Evolutionary conservation across 352 stramenopile genomes (phyloP), one percentile per base, ranked within the genome.

Genomic region (Phytophthora cactorum): DNA sequence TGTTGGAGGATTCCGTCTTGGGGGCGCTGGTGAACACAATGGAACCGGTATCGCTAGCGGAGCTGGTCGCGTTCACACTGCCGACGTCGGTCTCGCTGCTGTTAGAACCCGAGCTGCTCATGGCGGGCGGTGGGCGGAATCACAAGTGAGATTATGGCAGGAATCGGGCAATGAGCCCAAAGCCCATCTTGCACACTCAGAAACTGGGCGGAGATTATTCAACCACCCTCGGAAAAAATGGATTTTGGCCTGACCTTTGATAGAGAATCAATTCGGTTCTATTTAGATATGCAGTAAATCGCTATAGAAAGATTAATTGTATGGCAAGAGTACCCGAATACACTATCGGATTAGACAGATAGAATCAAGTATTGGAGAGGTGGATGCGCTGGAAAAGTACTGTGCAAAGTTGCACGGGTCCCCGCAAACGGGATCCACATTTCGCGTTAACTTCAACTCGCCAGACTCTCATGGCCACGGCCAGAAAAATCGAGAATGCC

Each of bases 11-110:
- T 27, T 62, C 46, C 4, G 32, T 67, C 51, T 68, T 77, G 12
- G 70, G 65, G 11, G 64, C 55, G 34, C 44, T 67, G 2, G 59
- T 67, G 54, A 73, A 70, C 29, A 67, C 64, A 38, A 70, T 52
- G 25, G 52, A 31, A 14, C 44, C 43, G 25, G 14, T 25, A 25
- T 28, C 36, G 14, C 34, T 27, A 3, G 32, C 32, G 7, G 45
- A 54, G n/a, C n/a, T 62, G 12, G 58, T 63, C 41, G 46, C 44
- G 17, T 73, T 73, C 4, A 41, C 32, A 11, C 41, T 63, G 25
- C 41, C 43, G 44, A 57, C 57, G 63, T 58, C 56, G 53, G 17
- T 68, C 27, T 32, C 64, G 44, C 22, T 41, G 34, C 47, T 60
- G 38, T 27, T 55, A 7, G 56, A 53, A 27, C 62, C 59, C 3